Conservation (phyloP, 2,329 filamentous ascomycete species). For the Monosporascus sp. region DNA sequence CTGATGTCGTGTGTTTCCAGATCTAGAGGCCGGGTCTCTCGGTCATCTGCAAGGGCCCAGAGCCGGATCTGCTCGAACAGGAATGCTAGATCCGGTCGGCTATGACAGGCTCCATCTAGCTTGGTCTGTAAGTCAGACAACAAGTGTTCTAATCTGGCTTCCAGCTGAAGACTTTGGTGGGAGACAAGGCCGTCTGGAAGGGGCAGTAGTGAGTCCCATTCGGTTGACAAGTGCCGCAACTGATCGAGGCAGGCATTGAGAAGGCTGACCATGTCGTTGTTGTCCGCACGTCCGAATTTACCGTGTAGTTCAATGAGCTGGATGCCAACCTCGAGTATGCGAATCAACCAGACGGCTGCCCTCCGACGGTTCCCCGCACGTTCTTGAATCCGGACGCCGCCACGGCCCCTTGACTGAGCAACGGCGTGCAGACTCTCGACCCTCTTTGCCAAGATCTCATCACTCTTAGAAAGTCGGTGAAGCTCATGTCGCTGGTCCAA, state of each 20-base stretch:
- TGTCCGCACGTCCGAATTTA: constrained; percentile 53
- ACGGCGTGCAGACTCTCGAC: constrained; percentile 33
- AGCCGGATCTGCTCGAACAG: constrained; percentile 59
- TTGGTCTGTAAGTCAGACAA: constrained; percentile 33
- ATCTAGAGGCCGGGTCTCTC: constrained; percentile 10
- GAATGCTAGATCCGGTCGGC: constrained; percentile 57
- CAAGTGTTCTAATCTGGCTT: constrained; percentile 29
- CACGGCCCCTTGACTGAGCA: constrained; percentile 15
- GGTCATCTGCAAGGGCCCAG: constrained; percentile 49
- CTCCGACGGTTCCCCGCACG: constrained; percentile 20
- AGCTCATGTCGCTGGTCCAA: constrained; percentile 55
- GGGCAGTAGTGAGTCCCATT: constrained; percentile 35
- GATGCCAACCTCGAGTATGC: constrained; percentile 59
- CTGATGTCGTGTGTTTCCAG: constrained; percentile 23
- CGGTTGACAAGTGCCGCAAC: constrained; percentile 38
- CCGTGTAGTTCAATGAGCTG: constrained; percentile 62
- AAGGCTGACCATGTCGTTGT: constrained; percentile 36
- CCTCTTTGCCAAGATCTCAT: constrained; percentile 33
- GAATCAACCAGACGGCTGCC: constrained; percentile 55
- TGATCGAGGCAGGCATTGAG: constrained; percentile 46
- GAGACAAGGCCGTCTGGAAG: constrained; percentile 50
- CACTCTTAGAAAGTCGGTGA: constrained; percentile 30
- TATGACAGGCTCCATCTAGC: constrained; percentile 38
- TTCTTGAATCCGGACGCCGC: constrained; percentile 13
- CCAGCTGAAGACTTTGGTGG: constrained; percentile 27